Percentiles rank a stretch among this genome's conserved stretches.
These are phyloP conservation scores for Hymenoscyphus fraxineus DNA, from an alignment of 2,329 filamentous ascomycete species.

Conservation along the genomic window DNA sequence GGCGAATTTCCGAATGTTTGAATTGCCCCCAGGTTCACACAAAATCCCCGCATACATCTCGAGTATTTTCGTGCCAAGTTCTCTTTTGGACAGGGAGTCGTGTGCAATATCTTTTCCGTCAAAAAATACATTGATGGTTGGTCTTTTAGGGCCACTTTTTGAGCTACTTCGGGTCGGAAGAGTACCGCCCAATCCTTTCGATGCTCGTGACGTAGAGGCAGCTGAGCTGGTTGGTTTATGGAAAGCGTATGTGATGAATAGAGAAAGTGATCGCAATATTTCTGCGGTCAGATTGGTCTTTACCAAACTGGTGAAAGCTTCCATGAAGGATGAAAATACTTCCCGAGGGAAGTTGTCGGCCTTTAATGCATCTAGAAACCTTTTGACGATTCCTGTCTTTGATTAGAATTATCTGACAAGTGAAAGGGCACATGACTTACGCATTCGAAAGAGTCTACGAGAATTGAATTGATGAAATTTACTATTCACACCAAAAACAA, in stretches of 20 bases:
- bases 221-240: constrained; percentile 53
- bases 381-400: constrained; percentile 74
- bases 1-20: constrained; percentile 80
- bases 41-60: constrained; percentile 74
- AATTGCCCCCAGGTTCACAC: constrained; percentile 66
- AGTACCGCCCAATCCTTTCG: constrained; percentile 45
- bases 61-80: constrained; percentile 71
- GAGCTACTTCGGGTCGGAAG: constrained; percentile 38
- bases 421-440: constrained; percentile 50
- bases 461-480: constrained; percentile 91
- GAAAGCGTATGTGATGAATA: constrained; percentile 91
- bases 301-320: constrained; percentile 74
- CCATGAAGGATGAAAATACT: constrained; percentile 71
- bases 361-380: constrained; percentile 85
- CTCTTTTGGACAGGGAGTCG: constrained; percentile 55
- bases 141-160: constrained; percentile 28
- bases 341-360: constrained; percentile 71
- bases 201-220: constrained; percentile 42
- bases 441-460: constrained; percentile 81
- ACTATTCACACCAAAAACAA: constrained; percentile 82
- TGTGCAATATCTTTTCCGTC: constrained; percentile 34
- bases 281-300: constrained; percentile 79
- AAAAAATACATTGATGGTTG: constrained; percentile 27
- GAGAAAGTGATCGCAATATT: constrained; percentile 77
- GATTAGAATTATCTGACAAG: constrained; percentile 23